A percentile compares a stretch with the other conserved stretches of the same genome.
Evolutionary conservation across 2,329 filamentous ascomycete species (phyloP).

Genomic region (Apiospora pterosperma): DNA sequence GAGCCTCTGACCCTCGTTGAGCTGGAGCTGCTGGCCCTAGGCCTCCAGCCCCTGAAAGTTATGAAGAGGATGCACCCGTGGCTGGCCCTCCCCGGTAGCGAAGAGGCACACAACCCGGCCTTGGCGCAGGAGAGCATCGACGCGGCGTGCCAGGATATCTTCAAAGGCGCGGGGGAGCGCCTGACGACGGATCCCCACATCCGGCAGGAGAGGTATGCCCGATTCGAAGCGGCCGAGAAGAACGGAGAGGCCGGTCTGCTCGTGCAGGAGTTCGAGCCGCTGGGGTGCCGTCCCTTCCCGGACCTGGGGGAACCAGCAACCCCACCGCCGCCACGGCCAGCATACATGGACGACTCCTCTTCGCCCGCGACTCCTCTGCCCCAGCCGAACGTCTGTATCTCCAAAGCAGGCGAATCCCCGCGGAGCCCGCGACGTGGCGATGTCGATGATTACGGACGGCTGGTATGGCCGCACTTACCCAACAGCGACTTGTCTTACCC

Average conservation of each 20-base stretch:
- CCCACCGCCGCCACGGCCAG: not conserved
- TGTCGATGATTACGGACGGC: not conserved
- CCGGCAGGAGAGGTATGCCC: not conserved
- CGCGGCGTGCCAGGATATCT: not conserved
- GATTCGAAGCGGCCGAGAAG: not conserved
- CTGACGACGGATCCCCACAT: not conserved
- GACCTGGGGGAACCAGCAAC: not conserved
- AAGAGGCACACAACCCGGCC: not conserved
- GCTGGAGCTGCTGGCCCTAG: not conserved
- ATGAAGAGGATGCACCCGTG: not conserved
- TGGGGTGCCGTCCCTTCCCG: not conserved
- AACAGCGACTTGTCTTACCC: not conserved
- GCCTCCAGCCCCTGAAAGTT: not conserved
- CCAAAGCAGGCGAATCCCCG: not conserved
- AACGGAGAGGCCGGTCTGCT: not conserved
- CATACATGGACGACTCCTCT: no score
- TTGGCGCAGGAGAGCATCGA: not conserved
- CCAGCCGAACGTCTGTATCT: no score
- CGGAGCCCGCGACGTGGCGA: not conserved
- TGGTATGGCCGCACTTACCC: not conserved
- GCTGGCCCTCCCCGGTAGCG: not conserved
- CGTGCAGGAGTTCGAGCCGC: not conserved
- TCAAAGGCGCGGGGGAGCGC: not conserved
- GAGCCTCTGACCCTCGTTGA: not conserved
- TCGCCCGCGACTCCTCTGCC: no score